Evolutionary conservation across 805 yeast species (phyloP).

Genomic region (Kazachstania martiniae): DNA sequence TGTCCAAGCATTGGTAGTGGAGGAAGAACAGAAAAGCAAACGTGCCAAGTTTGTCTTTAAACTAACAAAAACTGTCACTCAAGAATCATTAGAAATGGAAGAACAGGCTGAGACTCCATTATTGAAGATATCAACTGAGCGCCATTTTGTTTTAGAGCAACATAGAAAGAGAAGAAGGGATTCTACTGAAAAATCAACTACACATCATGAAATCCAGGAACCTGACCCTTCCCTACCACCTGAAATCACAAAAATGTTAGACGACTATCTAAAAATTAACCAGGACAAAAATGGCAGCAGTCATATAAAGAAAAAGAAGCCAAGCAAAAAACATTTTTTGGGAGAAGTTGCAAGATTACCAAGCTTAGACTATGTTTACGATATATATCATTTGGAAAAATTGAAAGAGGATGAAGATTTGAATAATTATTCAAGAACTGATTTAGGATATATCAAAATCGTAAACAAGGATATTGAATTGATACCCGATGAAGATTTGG

Average conservation of each 20-base stretch:
- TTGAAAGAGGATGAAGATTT: conserved; percentile 44
- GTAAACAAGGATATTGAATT: conserved; percentile 30
- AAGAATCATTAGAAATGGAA: conserved; percentile 19
- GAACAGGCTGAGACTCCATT: conserved; percentile 19
- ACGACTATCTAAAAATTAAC: conserved; percentile 39
- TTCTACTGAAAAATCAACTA: conserved; percentile 11
- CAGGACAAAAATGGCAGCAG: conserved; percentile 15
- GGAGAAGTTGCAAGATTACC: conserved; percentile 13
- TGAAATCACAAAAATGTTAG: conserved; percentile 67
- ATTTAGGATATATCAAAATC: conserved; percentile 33
- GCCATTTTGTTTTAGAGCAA: conserved; percentile 25
- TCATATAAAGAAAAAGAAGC: conserved; percentile 15
- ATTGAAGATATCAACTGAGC: conserved; percentile 15
- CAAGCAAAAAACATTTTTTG: conserved; percentile 14
- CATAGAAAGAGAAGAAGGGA: conserved; percentile 16
- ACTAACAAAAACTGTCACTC: conserved; percentile 38
- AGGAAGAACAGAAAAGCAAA: conserved; percentile 26
- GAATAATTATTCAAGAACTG: conserved; percentile 21
- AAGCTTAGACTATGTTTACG: conserved; percentile 75
- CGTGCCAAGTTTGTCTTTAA: conserved; percentile 32
- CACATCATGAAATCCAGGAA: conserved; percentile 2
- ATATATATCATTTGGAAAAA: conserved; percentile 65
- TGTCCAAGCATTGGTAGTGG: conserved; percentile 56
- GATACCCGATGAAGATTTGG: conserved; percentile 28
- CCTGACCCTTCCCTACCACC: conserved; percentile 35